phyloP scores from a whole-genome alignment of 495 filamentous ascomycete species.

The Hypoxylon trugodes region DNA sequence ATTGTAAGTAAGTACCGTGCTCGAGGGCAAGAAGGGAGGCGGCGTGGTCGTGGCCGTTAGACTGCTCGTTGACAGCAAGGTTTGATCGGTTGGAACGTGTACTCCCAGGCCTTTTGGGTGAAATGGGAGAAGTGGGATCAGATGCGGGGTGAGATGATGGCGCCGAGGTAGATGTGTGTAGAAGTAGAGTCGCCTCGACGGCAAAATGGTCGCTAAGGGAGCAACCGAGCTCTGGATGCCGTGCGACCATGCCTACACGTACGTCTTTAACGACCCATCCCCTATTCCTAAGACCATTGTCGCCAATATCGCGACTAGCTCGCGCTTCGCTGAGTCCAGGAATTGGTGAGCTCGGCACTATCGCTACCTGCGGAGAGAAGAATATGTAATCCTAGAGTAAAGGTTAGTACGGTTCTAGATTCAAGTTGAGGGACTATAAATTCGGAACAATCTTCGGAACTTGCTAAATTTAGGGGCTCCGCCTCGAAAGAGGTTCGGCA shows the following conservation, averaged over 20 bases:
- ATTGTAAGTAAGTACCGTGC: conserved; percentile 51
- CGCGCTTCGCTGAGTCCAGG: conserved; percentile 15
- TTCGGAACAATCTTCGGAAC: no score
- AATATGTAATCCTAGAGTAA: conserved; percentile 82
- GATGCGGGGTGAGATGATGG: conserved; percentile 1
- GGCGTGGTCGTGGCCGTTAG: conserved; percentile 15
- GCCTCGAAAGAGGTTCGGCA: no score
- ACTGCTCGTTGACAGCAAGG: conserved; percentile 19
- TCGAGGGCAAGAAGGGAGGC: conserved; percentile 49
- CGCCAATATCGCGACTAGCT: conserved; percentile 32
- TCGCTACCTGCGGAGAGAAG: conserved; percentile 43
- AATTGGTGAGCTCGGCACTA: conserved; percentile 28
- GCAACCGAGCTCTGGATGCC: conserved; percentile 82
- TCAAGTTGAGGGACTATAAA: no score
- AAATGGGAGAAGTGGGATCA: conserved; percentile 12
- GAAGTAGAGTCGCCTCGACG: conserved; percentile 72
- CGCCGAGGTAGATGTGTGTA: conserved; percentile 41
- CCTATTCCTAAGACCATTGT: conserved; percentile 35
- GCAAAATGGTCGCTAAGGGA: conserved; percentile 95
- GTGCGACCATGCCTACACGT: conserved; percentile 80
- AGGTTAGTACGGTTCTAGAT: no score
- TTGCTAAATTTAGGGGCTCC: no score
- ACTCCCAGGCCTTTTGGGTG: conserved; percentile 29
- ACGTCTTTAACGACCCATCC: conserved; percentile 73
- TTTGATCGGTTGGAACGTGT: conserved; percentile 15